A percentile compares a stretch with the other conserved stretches of the same genome.
These are phyloP conservation scores for Moniliophthora roreri DNA, from an alignment of 1,284 basidiomycete species.

Conservation along the genomic window DNA sequence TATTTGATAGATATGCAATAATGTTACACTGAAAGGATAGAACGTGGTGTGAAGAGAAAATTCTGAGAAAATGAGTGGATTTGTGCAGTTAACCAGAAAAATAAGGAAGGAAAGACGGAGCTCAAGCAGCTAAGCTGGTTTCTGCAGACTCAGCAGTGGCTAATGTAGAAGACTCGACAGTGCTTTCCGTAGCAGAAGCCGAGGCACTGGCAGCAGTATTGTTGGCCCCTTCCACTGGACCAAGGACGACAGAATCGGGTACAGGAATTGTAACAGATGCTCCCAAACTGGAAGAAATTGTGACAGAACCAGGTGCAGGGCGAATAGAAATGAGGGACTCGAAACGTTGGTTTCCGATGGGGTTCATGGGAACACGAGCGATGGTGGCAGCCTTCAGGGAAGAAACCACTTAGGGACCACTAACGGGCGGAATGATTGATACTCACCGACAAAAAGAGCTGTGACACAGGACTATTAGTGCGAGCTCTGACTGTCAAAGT, in stretches of 20 bases:
- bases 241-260: not conserved
- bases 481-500: slow-evolving; percentile 17
- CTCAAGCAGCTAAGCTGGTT: too few relatives aligned
- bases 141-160: too few relatives aligned
- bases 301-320: slow-evolving; percentile 2
- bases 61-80: too few relatives aligned
- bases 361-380: not conserved
- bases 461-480: slow-evolving; percentile 10
- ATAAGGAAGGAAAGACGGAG: too few relatives aligned
- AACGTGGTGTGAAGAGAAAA: too few relatives aligned
- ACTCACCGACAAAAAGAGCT: slow-evolving; percentile 17
- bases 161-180: too few relatives aligned
- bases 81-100: too few relatives aligned
- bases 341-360: slow-evolving; percentile 4
- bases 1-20: too few relatives aligned
- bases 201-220: not conserved
- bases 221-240: not conserved
- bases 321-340: slow-evolving; percentile 3
- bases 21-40: too few relatives aligned
- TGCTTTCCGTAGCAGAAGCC: not conserved
- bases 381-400: slow-evolving; percentile 5
- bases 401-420: too few relatives aligned
- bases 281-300: slow-evolving; percentile 9
- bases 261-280: slow-evolving; percentile 7
- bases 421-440: not conserved